These are phyloP conservation scores for Marchantia polymorpha DNA, from an alignment of 225 moss, liverwort and hornwort species.

Conservation along the genomic window DNA sequence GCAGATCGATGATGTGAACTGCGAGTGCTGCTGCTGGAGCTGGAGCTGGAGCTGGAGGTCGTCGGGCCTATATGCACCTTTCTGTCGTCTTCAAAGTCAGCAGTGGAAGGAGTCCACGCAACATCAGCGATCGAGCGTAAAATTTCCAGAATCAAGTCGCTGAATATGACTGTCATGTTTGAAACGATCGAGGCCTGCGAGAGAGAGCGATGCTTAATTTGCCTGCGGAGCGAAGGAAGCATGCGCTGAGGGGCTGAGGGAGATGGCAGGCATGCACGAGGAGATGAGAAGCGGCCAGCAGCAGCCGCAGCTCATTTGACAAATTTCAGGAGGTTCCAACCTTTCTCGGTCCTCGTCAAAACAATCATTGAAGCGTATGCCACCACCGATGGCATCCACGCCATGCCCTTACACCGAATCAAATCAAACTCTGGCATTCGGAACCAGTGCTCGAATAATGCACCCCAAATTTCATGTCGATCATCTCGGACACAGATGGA, in stretches of 20 bases:
- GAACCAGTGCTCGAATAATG: no score
- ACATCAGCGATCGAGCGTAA: background rate
- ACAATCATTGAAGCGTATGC: no score
- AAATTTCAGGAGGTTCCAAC: no score
- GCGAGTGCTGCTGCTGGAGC: background rate
- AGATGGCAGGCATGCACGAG: background rate
- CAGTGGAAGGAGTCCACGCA: background rate
- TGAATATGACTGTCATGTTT: background rate
- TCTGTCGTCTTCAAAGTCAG: background rate
- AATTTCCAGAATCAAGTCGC: background rate
- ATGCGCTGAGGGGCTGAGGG: background rate
- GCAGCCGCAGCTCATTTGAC: no score
- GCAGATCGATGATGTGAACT: background rate
- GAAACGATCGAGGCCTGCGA: background rate
- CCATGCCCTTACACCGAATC: no score
- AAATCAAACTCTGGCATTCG: no score
- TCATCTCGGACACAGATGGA: no score
- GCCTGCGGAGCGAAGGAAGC: background rate
- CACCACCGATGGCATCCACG: no score
- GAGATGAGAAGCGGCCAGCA: background rate
- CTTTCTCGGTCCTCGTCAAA: no score
- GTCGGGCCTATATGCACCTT: background rate
- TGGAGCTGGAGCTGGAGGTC: background rate
- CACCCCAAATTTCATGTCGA: no score
- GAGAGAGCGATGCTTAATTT: background rate